Evolutionary conservation across 257 asterid genomes (phyloP), one percentile per base, ranked within the genome.

Genomic region (Haberlea rhodopensis): DNA sequence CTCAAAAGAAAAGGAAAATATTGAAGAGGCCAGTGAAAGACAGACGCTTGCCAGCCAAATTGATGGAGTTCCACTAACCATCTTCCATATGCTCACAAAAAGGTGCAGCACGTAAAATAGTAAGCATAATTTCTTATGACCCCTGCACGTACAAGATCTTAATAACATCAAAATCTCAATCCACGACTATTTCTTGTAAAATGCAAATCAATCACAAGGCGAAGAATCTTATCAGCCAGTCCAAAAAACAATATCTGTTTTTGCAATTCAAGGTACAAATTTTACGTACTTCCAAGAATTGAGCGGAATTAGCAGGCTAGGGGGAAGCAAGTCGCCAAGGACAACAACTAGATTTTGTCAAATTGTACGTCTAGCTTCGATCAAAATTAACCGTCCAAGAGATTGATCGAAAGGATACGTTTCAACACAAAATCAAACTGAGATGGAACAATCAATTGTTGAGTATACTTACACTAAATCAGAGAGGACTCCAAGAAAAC

Each of bases 1-100:
- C 80, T 90, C 97, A n/a, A 94, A 94, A 65, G 88, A 63, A 73
- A 86, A 84, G 69, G 73, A 90, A 74, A 79, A 90, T 76, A 87
- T 83, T 6, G 88, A 80, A 49, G 96, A 83, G 43, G 99, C 87
- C 68, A 90, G 67, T 27, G 95, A 82, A 27, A 90, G 84, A 69
- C 82, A 76, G 64, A 87, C 73, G 77, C 87, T 80, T 19, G 90
- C 71, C 57, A 90, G 60, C 92, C 87, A 85, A 68, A 83, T 53
- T 64, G 79, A 55, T 1, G 92, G 84, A 72, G 63, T 63, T 29
- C 90, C 80, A 53, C 63, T 57, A 10, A 79, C 23, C 53, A 78
- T 80, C 90, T 80, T 85, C 84, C 73, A 86, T 59, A 82, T 20
- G 75, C 86, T 68, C 71, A 83, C 85, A 40, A 80, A 57, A 49